Conservation (phyloP, 148 eudicot species). For the Vaccinium darrowii region DNA sequence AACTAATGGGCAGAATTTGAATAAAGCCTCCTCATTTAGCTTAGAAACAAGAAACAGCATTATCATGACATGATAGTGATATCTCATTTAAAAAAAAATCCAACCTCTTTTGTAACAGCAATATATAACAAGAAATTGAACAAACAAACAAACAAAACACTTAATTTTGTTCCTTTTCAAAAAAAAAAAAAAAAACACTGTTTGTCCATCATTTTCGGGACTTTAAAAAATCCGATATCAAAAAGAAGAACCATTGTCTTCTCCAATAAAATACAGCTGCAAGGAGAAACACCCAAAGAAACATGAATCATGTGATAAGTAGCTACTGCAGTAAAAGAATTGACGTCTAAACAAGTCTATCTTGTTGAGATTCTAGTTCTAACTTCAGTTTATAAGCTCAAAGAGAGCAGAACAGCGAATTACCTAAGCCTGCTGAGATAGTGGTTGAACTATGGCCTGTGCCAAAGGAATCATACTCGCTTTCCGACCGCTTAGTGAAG, state of each 20-base stretch:
- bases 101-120: too few species aligned
- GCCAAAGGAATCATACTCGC: slow-evolving; percentile 87
- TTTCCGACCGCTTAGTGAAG: slow-evolving; percentile 86
- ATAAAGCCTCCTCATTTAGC: background rate
- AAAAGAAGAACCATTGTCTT: background rate
- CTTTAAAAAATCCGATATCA: background rate
- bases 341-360: background rate
- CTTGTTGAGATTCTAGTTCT: background rate
- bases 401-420: slow-evolving; percentile 13
- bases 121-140: background rate
- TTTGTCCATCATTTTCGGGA: background rate
- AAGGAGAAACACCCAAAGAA: background rate
- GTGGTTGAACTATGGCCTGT: slow-evolving; percentile 91
- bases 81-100: background rate
- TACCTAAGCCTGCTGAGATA: slow-evolving; percentile 93
- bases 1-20: background rate
- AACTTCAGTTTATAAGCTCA: background rate
- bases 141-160: background rate
- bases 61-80: background rate
- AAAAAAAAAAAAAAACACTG: too few species aligned
- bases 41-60: slow-evolving; percentile 7
- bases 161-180: too few species aligned
- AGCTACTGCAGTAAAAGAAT: background rate
- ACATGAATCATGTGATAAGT: background rate
- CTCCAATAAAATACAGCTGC: background rate